These are phyloP conservation scores for Candida krabiensis DNA, from an alignment of 805 yeast genomes.

Conservation along the genomic window DNA sequence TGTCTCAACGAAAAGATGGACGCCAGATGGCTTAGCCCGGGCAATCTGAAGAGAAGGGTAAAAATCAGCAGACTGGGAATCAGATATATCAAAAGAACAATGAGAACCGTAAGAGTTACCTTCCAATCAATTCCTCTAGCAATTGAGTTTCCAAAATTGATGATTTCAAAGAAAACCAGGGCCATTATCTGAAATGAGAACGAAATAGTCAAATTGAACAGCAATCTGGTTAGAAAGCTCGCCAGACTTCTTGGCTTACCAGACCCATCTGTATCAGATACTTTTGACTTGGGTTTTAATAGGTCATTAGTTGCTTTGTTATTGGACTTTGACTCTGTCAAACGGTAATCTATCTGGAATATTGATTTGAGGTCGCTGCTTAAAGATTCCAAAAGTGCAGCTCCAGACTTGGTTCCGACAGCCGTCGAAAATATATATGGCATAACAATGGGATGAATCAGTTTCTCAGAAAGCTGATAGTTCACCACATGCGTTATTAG, in stretches of 20 bases:
- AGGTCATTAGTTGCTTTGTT: not conserved
- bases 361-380: constrained; percentile 12
- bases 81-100: constrained; percentile 40
- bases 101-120: constrained; percentile 38
- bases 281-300: constrained; percentile 1
- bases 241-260: not conserved
- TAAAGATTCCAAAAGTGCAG: constrained; percentile 5
- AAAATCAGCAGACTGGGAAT: constrained; percentile 40
- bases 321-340: constrained; percentile 1
- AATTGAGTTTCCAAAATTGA: constrained; percentile 22
- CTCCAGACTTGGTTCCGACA: constrained; percentile 5
- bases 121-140: constrained; percentile 38
- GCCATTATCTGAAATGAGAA: constrained; percentile 28
- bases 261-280: not conserved
- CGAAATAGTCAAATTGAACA: constrained; percentile 27
- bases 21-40: constrained; percentile 5
- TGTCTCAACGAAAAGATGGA: constrained; percentile 3
- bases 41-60: constrained; percentile 6
- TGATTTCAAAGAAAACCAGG: constrained; percentile 31
- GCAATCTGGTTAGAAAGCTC: constrained; percentile 3
- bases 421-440: constrained; percentile 11
- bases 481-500: constrained; percentile 14
- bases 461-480: constrained; percentile 16
- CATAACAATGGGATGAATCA: constrained; percentile 16
- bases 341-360: constrained; percentile 5